phyloP scores from a whole-genome alignment of 2,329 filamentous ascomycete genomes.

The Aplosporella prunicola region DNA sequence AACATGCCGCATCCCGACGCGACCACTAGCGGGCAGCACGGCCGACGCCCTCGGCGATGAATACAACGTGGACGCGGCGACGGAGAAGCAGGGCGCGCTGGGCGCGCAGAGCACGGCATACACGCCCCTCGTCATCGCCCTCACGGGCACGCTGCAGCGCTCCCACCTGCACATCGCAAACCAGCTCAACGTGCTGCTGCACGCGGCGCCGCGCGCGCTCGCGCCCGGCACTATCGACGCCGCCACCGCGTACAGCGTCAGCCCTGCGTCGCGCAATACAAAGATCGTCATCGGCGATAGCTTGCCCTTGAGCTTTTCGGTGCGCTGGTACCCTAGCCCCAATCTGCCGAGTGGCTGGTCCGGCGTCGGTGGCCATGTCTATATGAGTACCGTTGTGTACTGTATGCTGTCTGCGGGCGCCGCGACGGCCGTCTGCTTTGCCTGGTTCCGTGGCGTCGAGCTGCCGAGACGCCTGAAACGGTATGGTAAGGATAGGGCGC shows the following conservation, averaged over 20 bases:
- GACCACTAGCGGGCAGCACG: conserved; percentile 46
- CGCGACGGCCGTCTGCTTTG: conserved; percentile 42
- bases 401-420: conserved; percentile 39
- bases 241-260: conserved; percentile 77
- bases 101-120: conserved; percentile 38
- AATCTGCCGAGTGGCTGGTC: conserved; percentile 51
- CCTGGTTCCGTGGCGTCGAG: conserved; percentile 46
- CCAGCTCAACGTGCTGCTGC: conserved; percentile 80
- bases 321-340: conserved; percentile 78
- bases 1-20: conserved; percentile 77
- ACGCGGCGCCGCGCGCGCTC: conserved; percentile 46
- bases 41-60: conserved; percentile 15
- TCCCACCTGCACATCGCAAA: conserved; percentile 87
- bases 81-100: conserved; percentile 24
- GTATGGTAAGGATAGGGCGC: conserved; percentile 47
- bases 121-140: conserved; percentile 77
- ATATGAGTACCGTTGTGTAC: conserved; percentile 40
- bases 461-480: conserved; percentile 43
- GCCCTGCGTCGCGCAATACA: conserved; percentile 46
- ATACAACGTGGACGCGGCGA: conserved; percentile 29
- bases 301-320: conserved; percentile 65
- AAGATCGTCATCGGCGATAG: conserved; percentile 82
- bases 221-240: conserved; percentile 72
- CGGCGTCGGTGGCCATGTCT: conserved; percentile 43
- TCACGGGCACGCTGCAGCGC: conserved; percentile 79